Evolutionary conservation across 1,139 yeast species (phyloP), one percentile per base, ranked within the genome.

Genomic region (Kodamaea arcana): DNA sequence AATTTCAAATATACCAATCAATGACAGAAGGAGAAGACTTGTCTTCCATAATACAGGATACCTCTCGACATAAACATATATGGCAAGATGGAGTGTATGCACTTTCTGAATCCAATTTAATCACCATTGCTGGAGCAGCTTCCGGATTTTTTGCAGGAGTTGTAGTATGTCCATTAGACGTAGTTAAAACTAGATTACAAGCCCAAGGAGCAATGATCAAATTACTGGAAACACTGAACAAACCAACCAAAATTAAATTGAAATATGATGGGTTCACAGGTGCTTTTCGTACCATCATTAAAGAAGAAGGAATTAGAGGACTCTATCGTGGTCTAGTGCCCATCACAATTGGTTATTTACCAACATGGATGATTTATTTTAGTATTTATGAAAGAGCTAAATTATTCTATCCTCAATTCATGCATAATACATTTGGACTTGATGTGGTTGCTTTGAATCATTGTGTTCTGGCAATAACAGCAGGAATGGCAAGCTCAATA

Each of bases 311-410:
- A 2, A 49, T 79, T 1, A 60, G 77, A 28, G 97, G 98, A 0
- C 68, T 92, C 15, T 94, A 94, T 56, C 67, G 95, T 43, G 99
- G 99, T 3, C 62, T 94, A 14, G 84, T 83, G 1, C 97, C 99
- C 9, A 87, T 92, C 25, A 75, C 94, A 2, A 62, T 92, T 35
- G 99, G 99, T 0, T 92, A 92, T 59, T 77, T 94, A 46, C 98
- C 99, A 4, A 88, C 97, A 0, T 92, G 98, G 98, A 88, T 90
- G 63, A 86, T 92, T 31, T 92, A 94, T 58, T 94, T 92, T 62
- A 75, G 92, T 10, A 84, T 88, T 24, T 92, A 92, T 58, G 97
- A 90, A 52, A 68, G 75, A 40, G 80, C 90, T 21, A 88, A 88
- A 54, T 52, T 56, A 30, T 55, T 69, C 30, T 75, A 71, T 44